Evolutionary conservation across 2,329 filamentous ascomycete species (phyloP).

Genomic region (Pseudopithomyces maydicus): DNA sequence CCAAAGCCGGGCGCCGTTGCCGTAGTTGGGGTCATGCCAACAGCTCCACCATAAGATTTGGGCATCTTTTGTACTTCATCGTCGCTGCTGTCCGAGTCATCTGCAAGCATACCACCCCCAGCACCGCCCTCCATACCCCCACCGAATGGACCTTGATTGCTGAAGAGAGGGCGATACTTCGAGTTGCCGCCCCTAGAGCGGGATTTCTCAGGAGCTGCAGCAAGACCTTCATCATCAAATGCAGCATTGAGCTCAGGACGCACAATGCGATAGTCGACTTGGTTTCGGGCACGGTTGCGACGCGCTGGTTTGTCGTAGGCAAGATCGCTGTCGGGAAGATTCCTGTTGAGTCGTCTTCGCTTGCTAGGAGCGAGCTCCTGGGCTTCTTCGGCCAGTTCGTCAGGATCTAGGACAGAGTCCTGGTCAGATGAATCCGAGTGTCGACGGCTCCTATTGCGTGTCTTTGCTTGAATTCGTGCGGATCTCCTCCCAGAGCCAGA

Average conservation of each 20-base stretch:
- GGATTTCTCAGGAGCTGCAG: conserved; percentile 71
- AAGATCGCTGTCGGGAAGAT: conserved; percentile 49
- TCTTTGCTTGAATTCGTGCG: conserved; percentile 55
- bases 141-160: conserved; percentile 90
- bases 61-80: conserved; percentile 76
- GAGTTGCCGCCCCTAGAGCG: conserved; percentile 63
- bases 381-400: conserved; percentile 61
- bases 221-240: conserved; percentile 74
- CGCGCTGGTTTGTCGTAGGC: conserved; percentile 60
- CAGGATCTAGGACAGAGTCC: conserved; percentile 53
- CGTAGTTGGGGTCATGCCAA: conserved; percentile 67
- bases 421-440: conserved; percentile 52
- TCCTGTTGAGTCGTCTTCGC: conserved; percentile 39
- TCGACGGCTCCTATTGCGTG: conserved; percentile 53
- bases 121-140: conserved; percentile 76
- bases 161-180: conserved; percentile 77
- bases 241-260: conserved; percentile 72
- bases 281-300: conserved; percentile 68
- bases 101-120: conserved; percentile 67
- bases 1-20: conserved; percentile 56
- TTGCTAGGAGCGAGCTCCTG: conserved; percentile 62
- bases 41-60: conserved; percentile 61
- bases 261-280: conserved; percentile 85
- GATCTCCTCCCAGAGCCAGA: conserved; percentile 55
- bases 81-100: conserved; percentile 95